These are phyloP conservation scores for Albugo candida DNA, from an alignment of 352 stramenopile genomes.

Conservation along the genomic window DNA sequence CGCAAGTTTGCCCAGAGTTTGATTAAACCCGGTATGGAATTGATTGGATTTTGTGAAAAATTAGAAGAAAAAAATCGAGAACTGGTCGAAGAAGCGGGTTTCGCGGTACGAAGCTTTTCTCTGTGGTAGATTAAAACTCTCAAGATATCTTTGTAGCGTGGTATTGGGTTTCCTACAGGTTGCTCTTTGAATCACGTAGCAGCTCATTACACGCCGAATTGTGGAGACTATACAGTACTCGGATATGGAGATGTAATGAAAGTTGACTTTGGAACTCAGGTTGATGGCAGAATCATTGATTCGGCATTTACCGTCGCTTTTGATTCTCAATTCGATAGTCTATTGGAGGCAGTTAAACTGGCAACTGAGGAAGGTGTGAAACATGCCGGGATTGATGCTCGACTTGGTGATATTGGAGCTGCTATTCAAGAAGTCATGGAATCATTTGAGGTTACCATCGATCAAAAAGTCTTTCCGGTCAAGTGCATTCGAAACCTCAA, in stretches of 20 bases:
- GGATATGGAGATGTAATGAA: slow-evolving; percentile 96
- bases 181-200: slow-evolving; percentile 95
- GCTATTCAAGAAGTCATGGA: slow-evolving; percentile 96
- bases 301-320: slow-evolving; percentile 94
- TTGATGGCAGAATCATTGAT: slow-evolving; percentile 95
- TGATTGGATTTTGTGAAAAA: slow-evolving; percentile 91
- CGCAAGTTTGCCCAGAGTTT: slow-evolving; percentile 87
- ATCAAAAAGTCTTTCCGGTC: slow-evolving; percentile 89
- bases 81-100: slow-evolving; percentile 85
- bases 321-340: slow-evolving; percentile 85
- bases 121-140: not conserved
- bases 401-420: slow-evolving; percentile 88
- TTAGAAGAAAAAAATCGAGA: slow-evolving; percentile 94
- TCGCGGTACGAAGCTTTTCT: slow-evolving; percentile 21
- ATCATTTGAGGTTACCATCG: slow-evolving; percentile 92
- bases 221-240: slow-evolving; percentile 86
- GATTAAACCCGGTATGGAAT: slow-evolving; percentile 91
- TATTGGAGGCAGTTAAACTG: slow-evolving; percentile 82
- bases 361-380: slow-evolving; percentile 88
- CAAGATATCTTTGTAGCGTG: slow-evolving; percentile 21
- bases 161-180: slow-evolving; percentile 91
- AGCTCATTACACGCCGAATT: slow-evolving; percentile 96
- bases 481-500: slow-evolving; percentile 96
- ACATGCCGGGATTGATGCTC: slow-evolving; percentile 87
- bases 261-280: slow-evolving; percentile 94